Evolutionary conservation across 2,329 filamentous ascomycete genomes (phyloP).

Genomic region (Parascedosporium putredinis): DNA sequence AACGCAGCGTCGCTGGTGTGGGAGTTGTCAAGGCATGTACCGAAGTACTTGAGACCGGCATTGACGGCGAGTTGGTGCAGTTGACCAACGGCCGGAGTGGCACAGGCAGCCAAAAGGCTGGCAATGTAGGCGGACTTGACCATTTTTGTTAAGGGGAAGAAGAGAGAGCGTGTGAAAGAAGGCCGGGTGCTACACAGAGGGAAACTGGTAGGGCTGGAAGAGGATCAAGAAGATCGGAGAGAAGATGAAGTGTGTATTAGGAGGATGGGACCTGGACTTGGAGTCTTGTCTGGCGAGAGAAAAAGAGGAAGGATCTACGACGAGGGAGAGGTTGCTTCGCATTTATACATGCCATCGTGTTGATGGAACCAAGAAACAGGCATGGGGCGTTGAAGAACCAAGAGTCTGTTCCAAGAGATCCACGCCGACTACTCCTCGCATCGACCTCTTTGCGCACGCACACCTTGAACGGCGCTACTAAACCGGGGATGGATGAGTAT

Average conservation of each 20-base stretch:
- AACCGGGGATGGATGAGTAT: no score
- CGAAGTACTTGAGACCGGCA: constrained; percentile 12
- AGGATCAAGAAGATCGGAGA: no score
- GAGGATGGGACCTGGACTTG: background rate
- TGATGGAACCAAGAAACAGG: no score
- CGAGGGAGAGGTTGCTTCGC: background rate
- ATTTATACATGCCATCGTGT: background rate
- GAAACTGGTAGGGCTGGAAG: no score
- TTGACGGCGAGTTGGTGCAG: constrained; percentile 6
- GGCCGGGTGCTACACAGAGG: no score
- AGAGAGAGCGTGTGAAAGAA: background rate
- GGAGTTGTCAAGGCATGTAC: constrained; percentile 17
- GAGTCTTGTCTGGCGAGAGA: background rate
- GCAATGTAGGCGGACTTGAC: background rate
- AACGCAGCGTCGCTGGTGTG: constrained; percentile 35
- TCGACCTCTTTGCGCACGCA: no score
- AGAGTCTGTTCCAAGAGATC: no score
- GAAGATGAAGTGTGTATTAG: no score
- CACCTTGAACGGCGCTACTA: no score
- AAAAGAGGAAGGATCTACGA: background rate
- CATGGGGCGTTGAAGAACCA: no score
- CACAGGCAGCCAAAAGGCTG: background rate
- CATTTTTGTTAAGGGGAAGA: background rate
- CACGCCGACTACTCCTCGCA: no score
- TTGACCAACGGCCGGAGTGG: constrained; percentile 6